Conservation (phyloP, 176 grass and related monocot species). For the Rhynchospora tenuis region DNA sequence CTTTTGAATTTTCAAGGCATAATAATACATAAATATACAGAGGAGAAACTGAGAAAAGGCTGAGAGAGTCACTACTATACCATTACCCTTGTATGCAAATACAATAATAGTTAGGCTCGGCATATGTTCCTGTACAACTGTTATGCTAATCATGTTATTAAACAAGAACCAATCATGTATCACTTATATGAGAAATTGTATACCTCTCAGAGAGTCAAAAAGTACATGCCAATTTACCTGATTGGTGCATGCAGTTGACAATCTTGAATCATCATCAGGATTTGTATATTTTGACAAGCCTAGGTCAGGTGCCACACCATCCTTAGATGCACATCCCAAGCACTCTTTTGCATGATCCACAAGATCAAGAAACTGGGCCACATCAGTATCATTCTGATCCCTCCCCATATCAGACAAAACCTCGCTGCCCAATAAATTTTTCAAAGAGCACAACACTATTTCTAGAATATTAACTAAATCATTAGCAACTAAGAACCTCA, state of each 20-base stretch:
- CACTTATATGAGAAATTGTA: not conserved
- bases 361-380: constrained; percentile 47
- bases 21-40: too few species aligned
- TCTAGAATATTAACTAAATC: constrained; percentile 56
- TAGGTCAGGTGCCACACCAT: constrained; percentile 24
- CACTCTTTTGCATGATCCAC: constrained; percentile 43
- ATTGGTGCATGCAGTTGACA: constrained; percentile 26
- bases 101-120: too few species aligned
- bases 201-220: not conserved
- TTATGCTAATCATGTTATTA: not conserved
- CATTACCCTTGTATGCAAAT: not conserved
- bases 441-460: constrained; percentile 54
- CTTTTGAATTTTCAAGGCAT: not conserved
- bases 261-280: constrained; percentile 19
- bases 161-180: not conserved
- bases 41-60: not conserved
- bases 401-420: constrained; percentile 55
- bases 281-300: constrained; percentile 10
- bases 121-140: not conserved
- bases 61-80: not conserved
- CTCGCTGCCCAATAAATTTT: constrained; percentile 41
- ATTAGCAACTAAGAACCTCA: constrained; percentile 66
- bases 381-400: constrained; percentile 45
- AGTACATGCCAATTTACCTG: constrained; percentile 50
- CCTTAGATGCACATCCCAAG: constrained; percentile 33